Evolutionary conservation across 495 filamentous ascomycete genomes (phyloP).

Genomic region (Neurospora sp.): DNA sequence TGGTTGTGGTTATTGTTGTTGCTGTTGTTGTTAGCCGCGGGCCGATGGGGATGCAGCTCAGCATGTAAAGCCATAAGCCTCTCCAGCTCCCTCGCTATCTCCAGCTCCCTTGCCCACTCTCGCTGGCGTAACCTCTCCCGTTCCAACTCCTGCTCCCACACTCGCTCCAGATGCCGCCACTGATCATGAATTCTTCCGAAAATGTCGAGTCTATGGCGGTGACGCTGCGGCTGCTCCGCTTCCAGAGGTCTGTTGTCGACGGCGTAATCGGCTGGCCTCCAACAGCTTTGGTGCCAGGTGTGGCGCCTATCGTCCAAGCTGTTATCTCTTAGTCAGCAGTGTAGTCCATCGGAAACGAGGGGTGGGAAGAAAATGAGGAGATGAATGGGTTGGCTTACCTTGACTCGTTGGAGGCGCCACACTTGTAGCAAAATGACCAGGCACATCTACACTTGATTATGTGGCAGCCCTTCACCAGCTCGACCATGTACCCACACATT

Average conservation of each 20-base stretch:
- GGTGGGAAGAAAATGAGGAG: background rate
- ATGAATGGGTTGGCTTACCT: background rate
- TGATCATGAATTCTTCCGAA: background rate
- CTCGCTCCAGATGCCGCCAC: background rate
- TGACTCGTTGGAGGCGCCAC: background rate
- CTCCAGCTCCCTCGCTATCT: background rate
- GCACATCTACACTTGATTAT: constrained; percentile 2
- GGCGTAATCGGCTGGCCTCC: background rate
- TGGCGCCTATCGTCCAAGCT: background rate
- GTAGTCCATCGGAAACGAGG: background rate
- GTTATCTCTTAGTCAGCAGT: background rate
- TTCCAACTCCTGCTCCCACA: background rate
- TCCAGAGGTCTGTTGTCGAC: background rate
- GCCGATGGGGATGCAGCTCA: background rate
- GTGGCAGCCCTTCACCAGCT: background rate
- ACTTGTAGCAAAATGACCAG: constrained; percentile 3
- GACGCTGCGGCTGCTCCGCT: background rate
- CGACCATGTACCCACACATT: background rate
- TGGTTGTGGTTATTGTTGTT: background rate
- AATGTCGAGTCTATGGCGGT: background rate
- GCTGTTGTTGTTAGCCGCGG: background rate
- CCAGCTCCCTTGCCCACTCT: background rate
- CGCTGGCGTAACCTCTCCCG: background rate
- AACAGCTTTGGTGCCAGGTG: background rate
- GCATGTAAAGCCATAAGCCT: background rate